Percentiles rank a stretch among this genome's conserved stretches.
phyloP scores from a whole-genome alignment of 805 yeast genomes.

The Candida tibetensis region DNA sequence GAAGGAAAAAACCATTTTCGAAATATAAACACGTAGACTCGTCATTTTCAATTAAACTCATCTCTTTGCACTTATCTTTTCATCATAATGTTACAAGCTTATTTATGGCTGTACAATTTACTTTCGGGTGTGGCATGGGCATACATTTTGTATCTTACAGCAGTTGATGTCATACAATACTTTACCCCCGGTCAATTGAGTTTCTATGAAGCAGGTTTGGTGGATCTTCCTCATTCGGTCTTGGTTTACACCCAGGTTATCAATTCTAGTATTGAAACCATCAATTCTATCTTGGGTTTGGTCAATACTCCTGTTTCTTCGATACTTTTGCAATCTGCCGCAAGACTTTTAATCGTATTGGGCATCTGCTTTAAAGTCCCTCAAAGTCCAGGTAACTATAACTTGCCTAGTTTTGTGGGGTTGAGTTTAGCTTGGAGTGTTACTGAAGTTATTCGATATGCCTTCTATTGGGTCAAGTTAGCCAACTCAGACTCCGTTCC shows the following conservation, averaged over 20 bases:
- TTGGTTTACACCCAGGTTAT: constrained; percentile 23
- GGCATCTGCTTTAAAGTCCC: constrained; percentile 30
- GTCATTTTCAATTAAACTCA: too few species aligned
- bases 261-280: constrained; percentile 25
- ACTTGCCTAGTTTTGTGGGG: constrained; percentile 16
- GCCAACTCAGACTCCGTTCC: constrained; percentile 13
- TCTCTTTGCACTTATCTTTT: too few species aligned
- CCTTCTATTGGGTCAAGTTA: constrained; percentile 24
- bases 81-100: constrained; percentile 1
- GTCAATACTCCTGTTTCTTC: constrained; percentile 28
- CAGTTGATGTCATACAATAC: constrained; percentile 9
- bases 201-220: not conserved
- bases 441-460: constrained; percentile 30
- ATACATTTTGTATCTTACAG: constrained; percentile 12
- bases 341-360: constrained; percentile 26
- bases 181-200: not conserved
- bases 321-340: constrained; percentile 26
- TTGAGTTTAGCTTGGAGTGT: constrained; percentile 28
- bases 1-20: too few species aligned
- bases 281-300: constrained; percentile 23
- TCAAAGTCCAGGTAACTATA: constrained; percentile 26
- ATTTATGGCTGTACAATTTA: constrained; percentile 17
- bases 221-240: constrained; percentile 26
- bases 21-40: too few species aligned
- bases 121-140: constrained; percentile 18